phyloP scores from a whole-genome alignment of 768 basidiomycete species.

The Podaxis sp. region DNA sequence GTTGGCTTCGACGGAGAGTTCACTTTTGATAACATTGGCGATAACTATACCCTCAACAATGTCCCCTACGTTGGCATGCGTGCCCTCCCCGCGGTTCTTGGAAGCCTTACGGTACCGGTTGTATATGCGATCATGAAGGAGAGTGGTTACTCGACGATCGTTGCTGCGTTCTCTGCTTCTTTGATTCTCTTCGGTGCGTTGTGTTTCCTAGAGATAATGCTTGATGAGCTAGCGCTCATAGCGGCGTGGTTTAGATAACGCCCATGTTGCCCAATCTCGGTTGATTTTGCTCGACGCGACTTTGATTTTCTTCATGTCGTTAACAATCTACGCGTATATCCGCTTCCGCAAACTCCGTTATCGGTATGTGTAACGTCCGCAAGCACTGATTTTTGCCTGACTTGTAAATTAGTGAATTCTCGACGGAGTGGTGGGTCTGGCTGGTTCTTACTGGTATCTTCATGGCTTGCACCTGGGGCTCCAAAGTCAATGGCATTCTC shows the following conservation, averaged over 20 bases:
- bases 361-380: conserved; percentile 43
- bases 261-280: conserved; percentile 93
- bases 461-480: conserved; percentile 95
- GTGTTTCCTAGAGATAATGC: background rate
- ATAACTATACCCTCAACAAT: conserved; percentile 81
- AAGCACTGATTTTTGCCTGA: conserved; percentile 12
- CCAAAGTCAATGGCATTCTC: conserved; percentile 96
- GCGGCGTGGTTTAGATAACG: conserved; percentile 69
- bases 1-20: conserved; percentile 96
- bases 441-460: conserved; percentile 84
- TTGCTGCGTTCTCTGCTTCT: conserved; percentile 86
- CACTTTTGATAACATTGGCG: conserved; percentile 93
- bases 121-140: conserved; percentile 98
- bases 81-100: conserved; percentile 87
- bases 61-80: conserved; percentile 96
- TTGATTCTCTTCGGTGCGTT: conserved; percentile 85
- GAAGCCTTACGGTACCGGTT: conserved; percentile 86
- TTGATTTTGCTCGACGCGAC: conserved; percentile 94
- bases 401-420: conserved; percentile 65
- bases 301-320: conserved; percentile 92
- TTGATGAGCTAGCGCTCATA: background rate
- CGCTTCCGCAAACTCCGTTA: conserved; percentile 95
- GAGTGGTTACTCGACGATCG: conserved; percentile 89
- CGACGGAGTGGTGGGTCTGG: conserved; percentile 94
- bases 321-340: conserved; percentile 91